phyloP scores from a whole-genome alignment of 345 rosid species.

The Mercurialis annua region DNA sequence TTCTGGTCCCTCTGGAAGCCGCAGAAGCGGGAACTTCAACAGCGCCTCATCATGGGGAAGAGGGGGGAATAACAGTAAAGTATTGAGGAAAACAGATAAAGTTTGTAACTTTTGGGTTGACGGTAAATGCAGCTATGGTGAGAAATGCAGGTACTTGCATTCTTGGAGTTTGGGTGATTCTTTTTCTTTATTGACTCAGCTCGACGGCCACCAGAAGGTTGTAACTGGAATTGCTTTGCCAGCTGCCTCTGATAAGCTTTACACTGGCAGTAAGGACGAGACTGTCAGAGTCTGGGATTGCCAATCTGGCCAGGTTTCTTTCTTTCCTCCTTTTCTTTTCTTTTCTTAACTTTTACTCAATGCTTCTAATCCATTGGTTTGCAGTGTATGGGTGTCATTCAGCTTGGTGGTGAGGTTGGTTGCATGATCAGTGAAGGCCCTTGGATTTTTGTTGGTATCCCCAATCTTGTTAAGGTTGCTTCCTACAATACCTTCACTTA shows the following conservation, averaged over 20 bases:
- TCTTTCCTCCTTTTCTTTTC: not conserved
- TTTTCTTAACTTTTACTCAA: not conserved
- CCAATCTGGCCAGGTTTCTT: conserved; percentile 81
- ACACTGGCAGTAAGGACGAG: conserved; percentile 83
- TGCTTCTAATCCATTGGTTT: not conserved
- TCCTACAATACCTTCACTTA: not conserved
- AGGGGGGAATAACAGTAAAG: conserved; percentile 19
- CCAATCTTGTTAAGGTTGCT: conserved; percentile 79
- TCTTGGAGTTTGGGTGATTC: conserved; percentile 84
- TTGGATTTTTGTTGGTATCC: conserved; percentile 89
- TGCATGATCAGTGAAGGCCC: conserved; percentile 96
- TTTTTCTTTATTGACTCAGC: conserved; percentile 67
- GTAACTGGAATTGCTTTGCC: conserved; percentile 88
- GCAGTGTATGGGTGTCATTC: conserved; percentile 63
- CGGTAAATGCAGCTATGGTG: conserved; percentile 76
- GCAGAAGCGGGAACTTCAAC: conserved; percentile 55
- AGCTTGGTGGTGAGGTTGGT: conserved; percentile 85
- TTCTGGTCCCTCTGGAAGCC: conserved; percentile 40
- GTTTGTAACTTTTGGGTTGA: conserved; percentile 82
- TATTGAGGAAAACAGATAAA: conserved; percentile 59
- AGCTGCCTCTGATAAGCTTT: conserved; percentile 81
- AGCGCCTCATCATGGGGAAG: conserved; percentile 45
- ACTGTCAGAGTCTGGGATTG: conserved; percentile 91
- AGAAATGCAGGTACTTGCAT: conserved; percentile 77
- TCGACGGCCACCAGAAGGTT: conserved; percentile 85